phyloP scores from a whole-genome alignment of 2,329 filamentous ascomycete species.

The Colletotrichum echinochloae region DNA sequence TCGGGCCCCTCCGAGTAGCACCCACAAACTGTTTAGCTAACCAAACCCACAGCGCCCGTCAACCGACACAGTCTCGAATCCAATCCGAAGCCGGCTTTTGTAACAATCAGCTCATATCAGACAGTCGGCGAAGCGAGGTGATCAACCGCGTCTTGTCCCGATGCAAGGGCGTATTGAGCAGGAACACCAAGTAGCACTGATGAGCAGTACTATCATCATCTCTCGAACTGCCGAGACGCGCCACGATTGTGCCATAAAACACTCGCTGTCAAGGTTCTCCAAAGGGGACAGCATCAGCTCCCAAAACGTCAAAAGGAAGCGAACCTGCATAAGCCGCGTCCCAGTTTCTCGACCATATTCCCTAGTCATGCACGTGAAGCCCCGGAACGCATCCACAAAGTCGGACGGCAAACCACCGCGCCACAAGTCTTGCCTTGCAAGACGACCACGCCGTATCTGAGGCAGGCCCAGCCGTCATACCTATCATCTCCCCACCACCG shows the following conservation, averaged over 20 bases:
- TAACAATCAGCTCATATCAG: not conserved
- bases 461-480: not conserved
- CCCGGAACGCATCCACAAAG: not conserved
- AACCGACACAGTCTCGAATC: conserved; percentile 12
- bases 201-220: conserved; percentile 26
- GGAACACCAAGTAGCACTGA: not conserved
- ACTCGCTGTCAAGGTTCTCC: not conserved
- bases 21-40: conserved; percentile 1
- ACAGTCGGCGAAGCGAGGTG: not conserved
- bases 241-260: conserved; percentile 13
- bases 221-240: conserved; percentile 33
- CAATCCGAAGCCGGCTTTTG: not conserved
- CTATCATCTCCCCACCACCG: conserved; percentile 7
- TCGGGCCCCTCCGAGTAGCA: not conserved
- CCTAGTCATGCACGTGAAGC: conserved; percentile 29
- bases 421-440: conserved; percentile 27
- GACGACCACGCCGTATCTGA: not conserved
- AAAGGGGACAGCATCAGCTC: not conserved
- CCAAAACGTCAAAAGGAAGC: conserved; percentile 5
- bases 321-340: conserved; percentile 17
- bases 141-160: not conserved
- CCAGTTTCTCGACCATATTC: conserved; percentile 9
- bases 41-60: not conserved
- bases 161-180: conserved; percentile 17
- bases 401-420: conserved; percentile 29